Evolutionary conservation across 2,329 filamentous ascomycete species (phyloP).

Genomic region (Biscogniauxia marginata): DNA sequence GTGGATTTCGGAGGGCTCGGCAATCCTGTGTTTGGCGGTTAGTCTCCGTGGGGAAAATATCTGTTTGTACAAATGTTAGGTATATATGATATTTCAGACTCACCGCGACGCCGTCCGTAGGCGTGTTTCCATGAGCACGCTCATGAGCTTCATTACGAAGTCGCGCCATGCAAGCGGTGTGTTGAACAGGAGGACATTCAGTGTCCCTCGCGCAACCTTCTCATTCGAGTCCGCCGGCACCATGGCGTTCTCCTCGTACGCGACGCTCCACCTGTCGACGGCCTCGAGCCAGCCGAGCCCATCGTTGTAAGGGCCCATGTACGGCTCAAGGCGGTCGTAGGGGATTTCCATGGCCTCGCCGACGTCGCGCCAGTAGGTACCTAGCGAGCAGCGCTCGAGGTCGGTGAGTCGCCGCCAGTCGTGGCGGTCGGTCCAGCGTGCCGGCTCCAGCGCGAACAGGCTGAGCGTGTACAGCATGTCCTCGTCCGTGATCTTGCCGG

Average conservation of each 20-base stretch:
- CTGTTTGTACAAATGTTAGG: too few relatives aligned
- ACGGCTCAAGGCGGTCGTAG: constrained; percentile 36
- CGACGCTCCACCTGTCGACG: constrained; percentile 46
- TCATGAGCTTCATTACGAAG: constrained; percentile 8
- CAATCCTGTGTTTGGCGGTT: constrained; percentile 32
- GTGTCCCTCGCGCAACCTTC: constrained; percentile 46
- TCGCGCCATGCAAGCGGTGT: constrained; percentile 33
- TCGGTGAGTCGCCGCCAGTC: constrained; percentile 58
- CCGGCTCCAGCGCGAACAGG: constrained; percentile 56
- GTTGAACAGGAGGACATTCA: constrained; percentile 45
- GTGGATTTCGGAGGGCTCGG: constrained; percentile 35
- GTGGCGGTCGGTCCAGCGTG: constrained; percentile 49
- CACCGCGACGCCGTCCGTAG: constrained; percentile 14
- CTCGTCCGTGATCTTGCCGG: constrained; percentile 58
- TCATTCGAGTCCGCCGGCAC: constrained; percentile 40
- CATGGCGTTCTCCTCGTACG: constrained; percentile 51
- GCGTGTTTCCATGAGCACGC: constrained; percentile 10
- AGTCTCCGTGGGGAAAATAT: too few relatives aligned
- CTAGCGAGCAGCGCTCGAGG: constrained; percentile 55
- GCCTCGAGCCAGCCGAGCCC: constrained; percentile 54
- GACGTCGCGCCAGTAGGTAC: constrained; percentile 56
- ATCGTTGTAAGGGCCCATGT: constrained; percentile 38
- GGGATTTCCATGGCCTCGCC: constrained; percentile 56
- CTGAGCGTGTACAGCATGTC: constrained; percentile 66
- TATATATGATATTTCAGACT: constrained; percentile 1